Evolutionary conservation across 768 basidiomycete genomes (phyloP).

Genomic region (Suillus clintonianus): DNA sequence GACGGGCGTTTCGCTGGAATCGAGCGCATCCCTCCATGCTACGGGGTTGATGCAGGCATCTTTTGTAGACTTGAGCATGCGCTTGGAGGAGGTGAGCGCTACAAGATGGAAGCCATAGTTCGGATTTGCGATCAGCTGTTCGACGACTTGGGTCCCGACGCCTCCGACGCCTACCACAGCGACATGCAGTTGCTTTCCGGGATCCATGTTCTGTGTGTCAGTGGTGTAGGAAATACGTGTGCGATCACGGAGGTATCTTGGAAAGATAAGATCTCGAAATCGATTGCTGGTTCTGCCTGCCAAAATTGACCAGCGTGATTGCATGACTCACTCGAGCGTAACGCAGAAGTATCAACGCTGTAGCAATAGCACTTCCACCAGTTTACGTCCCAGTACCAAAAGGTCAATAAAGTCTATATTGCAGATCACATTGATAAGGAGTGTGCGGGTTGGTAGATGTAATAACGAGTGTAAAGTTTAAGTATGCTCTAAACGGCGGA

Average conservation of each 20-base stretch:
- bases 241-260: not conserved
- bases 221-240: not conserved
- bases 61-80: slow-evolving; percentile 54
- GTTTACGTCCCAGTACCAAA: not conserved
- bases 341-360: not conserved
- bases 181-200: slow-evolving; percentile 45
- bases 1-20: slow-evolving; percentile 34
- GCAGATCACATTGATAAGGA: slow-evolving; percentile 24
- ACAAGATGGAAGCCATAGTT: slow-evolving; percentile 63
- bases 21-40: slow-evolving; percentile 51
- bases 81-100: slow-evolving; percentile 68
- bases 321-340: not conserved
- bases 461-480: slow-evolving; percentile 25
- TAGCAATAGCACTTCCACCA: not conserved
- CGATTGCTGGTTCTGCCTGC: not conserved
- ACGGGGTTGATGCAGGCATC: slow-evolving; percentile 42
- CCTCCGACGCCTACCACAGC: slow-evolving; percentile 91
- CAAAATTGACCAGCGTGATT: too few relatives aligned
- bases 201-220: slow-evolving; percentile 3
- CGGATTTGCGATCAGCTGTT: slow-evolving; percentile 73
- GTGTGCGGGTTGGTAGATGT: slow-evolving; percentile 25
- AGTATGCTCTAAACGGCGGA: slow-evolving; percentile 15
- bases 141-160: slow-evolving; percentile 86
- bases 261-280: not conserved
- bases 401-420: slow-evolving; percentile 23